Base-by-base conservation (phyloP, 2,329 filamentous ascomycete species). In the Thelonectria olida region DNA sequence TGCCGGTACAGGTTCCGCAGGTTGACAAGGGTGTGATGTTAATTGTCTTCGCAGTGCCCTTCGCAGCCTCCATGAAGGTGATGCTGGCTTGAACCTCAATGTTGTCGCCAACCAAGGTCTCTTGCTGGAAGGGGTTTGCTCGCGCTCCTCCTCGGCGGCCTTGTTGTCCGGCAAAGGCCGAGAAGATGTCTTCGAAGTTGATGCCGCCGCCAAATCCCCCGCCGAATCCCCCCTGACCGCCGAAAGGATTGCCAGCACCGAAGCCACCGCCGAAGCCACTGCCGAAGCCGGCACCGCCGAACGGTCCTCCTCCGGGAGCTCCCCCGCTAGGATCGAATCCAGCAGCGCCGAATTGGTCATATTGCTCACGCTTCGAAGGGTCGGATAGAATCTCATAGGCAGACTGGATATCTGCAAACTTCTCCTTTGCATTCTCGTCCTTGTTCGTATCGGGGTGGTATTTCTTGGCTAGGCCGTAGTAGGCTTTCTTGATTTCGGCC, bases 371-470 rank as follows among this genome's bases (percentile, higher is more conserved):
- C 85, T 98, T 99, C 79, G 97, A 90, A 4, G 94, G 85, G 74
- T 99, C 96, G 47, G 93, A 96, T 7, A 99, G 84, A 41, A 97
- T 84, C 78, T 99, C 96, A 79, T 99, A 99, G 22, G 96, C 93
- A 28, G 91, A 88, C 78, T 99, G 96, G 55, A 96, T 92, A 70
- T 97, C 95, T 65, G 90, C 87, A 73, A 99, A 99, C 72, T 92
- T 95, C 72, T 98, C 96, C 76, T 98, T 98, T 34, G 96, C 94
- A n/a, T 83, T 85, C 3, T 92, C 78, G 70, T 98, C 96, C 78
- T 98, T 98, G 84, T 98, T 99, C 34, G 96, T 98, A 76, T 99
- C 96, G 8, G 96, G 96, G 73, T 99, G 96, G 76, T 88, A 99
- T 75, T 98, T 99, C 80, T 99, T 99, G 19, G 96, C 96, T 61